Evolutionary conservation across 139 green algal species (phyloP), one percentile per base, ranked within the genome.

Genomic region (Coelastrella sp.): DNA sequence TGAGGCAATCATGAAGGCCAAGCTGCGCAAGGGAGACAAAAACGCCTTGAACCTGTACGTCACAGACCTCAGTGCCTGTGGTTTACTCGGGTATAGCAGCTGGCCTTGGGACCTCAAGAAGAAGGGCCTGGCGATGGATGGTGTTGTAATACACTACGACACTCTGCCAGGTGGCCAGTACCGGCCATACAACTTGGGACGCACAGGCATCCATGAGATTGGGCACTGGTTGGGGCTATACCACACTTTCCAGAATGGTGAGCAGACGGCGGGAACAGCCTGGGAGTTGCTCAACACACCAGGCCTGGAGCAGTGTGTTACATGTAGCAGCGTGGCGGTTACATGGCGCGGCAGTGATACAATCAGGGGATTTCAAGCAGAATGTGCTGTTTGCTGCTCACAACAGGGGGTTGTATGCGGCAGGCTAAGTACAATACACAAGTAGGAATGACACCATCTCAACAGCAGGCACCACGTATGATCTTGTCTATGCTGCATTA

Each of bases 51-150:
- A 91, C 80, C 88, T 91, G 20, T 91, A 89, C 88, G 86, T 91
- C 66, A 88, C 88, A 11, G 88, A 91, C 80, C 73, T 91, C 16
- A 85, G 66, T 19, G 80, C 66, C 5, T 91, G 88, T 20, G 88
- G 88, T 47, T 80, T 91, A 80, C 73, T 91, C 17, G 88, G 88
- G 58, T 91, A 91, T 80, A 88, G 80, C 80, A 91, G 68, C 71
- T 91, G 88, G 88, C 88, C 88, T 7, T 91, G 88, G 88, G 88
- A 91, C n/a, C 80, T 88, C 20, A 86, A 73, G 65, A 71, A 83
- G 80, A 85, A 91, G 75, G 88, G 78, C 20, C 11, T 82, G 16
- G 58, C 10, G 14, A 88, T 88, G 58, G 88, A 91, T 60, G 88
- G 88, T 2, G 88, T 91, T 0, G 88, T 91, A 22, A 88, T 91